Base-by-base conservation (phyloP, 225 moss, liverwort and hornwort species). In the Ulota crispa region DNA sequence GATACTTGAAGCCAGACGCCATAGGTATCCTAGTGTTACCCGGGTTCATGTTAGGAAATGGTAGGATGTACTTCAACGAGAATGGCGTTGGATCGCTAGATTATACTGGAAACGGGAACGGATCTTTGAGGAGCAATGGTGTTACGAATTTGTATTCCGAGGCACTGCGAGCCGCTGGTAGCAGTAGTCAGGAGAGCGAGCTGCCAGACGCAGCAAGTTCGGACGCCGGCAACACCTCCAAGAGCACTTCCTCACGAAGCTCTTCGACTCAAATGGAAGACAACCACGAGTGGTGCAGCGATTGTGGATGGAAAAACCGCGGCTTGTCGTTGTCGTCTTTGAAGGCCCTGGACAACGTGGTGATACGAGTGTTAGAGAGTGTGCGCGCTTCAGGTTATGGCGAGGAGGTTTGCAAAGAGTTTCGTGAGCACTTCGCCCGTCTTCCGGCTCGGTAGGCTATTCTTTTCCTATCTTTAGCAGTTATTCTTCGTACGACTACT, bases 401-500 rank as follows among this genome's bases (percentile, higher is more conserved):
- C 28, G 93, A 95, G 89, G 95, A 95, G 81, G 83, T 95, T 47
- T 98, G 94, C 88, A 84, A 78, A 31, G 92, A 93, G 83, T 92
- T 98, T 36, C 94, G 92, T 55, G 88, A 90, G 66, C 97, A 98
- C 78, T 98, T 98, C 80, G 82, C 93, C 20, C 86, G 93, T 42
- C 87, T 98, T 45, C 97, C 97, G 21, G 80, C 89, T 73, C 88
- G 97, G 97, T 97, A 90, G 62, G 28, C 23, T 77, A 54, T 68
- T 64, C 79, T 77, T 77, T 18, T 54, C 37, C 55, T 45, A 27
- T 75, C 54, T 47, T 2, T 75, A 62, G 62, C 27, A 27, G 41
- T 67, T 62, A 67, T 76, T 85, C 52, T 28, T 15, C 43, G 68
- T 81, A 55, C 55, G 21, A 73, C 55, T 3, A 50, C 73, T 32